phyloP scores from a whole-genome alignment of 148 eudicot genomes.

The Amaranthus hypochondriacus region DNA sequence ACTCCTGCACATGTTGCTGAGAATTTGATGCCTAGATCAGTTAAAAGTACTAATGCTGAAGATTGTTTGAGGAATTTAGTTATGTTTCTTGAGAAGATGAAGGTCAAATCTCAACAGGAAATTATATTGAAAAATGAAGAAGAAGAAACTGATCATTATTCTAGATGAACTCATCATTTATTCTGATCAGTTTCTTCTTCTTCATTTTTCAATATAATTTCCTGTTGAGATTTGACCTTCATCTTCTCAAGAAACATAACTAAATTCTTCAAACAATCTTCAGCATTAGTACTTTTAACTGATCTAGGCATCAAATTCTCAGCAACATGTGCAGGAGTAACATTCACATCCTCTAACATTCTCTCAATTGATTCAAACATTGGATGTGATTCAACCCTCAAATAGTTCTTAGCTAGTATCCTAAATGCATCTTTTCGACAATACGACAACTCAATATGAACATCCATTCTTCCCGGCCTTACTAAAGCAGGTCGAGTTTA shows the following conservation, averaged over 20 bases:
- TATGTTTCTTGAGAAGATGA: conserved; percentile 18
- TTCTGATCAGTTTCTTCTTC: too few relatives aligned
- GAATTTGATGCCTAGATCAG: conserved; percentile 29
- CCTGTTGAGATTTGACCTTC: conserved; percentile 9
- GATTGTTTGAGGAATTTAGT: conserved; percentile 24
- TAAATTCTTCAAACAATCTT: conserved; percentile 24
- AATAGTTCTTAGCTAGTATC: conserved; percentile 35
- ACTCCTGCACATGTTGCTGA: conserved; percentile 39
- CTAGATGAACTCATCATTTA: too few relatives aligned
- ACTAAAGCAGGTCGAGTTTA: conserved; percentile 1
- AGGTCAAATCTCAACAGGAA: background rate
- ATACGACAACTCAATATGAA: conserved; percentile 34
- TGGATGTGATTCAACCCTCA: conserved; percentile 27
- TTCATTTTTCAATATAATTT: conserved; percentile 11
- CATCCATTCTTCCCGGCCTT: conserved; percentile 38
- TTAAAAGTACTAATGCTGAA: background rate
- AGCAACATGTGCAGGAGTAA: conserved; percentile 43
- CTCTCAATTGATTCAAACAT: conserved; percentile 20
- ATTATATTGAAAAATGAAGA: too few relatives aligned
- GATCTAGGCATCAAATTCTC: conserved; percentile 41
- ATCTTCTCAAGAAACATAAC: conserved; percentile 26
- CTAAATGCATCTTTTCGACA: conserved; percentile 31
- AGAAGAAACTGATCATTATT: too few relatives aligned
- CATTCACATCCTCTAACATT: conserved; percentile 25
- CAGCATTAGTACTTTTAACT: conserved; percentile 3